Conservation (phyloP, 495 filamentous ascomycete species). For the Podospora australis region DNA sequence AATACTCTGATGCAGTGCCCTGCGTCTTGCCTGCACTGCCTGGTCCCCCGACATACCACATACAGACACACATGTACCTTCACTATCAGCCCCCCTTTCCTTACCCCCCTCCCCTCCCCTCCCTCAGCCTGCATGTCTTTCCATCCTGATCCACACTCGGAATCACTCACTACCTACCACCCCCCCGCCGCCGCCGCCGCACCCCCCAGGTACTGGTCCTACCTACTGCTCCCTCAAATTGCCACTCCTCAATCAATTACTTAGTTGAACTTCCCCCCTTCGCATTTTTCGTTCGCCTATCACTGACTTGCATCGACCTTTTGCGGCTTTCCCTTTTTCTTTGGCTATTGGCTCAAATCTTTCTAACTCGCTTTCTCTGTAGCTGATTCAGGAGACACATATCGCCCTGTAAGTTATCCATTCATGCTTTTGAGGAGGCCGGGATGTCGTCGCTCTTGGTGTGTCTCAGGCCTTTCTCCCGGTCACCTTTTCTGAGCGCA, state of each 20-base stretch:
- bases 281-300: conserved; percentile 14
- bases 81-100: conserved; percentile 29
- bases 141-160: conserved; percentile 32
- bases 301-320: conserved; percentile 5
- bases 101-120: conserved; percentile 12
- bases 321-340: conserved; percentile 12
- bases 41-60: conserved; percentile 16
- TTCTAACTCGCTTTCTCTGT: conserved; percentile 33
- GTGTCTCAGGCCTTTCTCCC: too few species aligned
- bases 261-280: conserved; percentile 16
- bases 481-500: too few species aligned
- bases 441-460: too few species aligned
- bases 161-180: conserved; percentile 25
- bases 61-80: conserved; percentile 26
- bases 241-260: conserved; percentile 28
- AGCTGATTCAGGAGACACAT: conserved; percentile 49
- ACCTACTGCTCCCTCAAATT: conserved; percentile 20
- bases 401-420: conserved; percentile 49
- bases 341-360: too few species aligned
- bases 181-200: conserved; percentile 22
- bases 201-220: conserved; percentile 19
- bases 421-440: neutral
- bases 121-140: conserved; percentile 36
- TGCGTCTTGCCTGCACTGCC: conserved; percentile 32
- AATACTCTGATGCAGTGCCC: conserved; percentile 34